phyloP scores from a whole-genome alignment of 2,329 filamentous ascomycete species.

The Aspergillus sp. region DNA sequence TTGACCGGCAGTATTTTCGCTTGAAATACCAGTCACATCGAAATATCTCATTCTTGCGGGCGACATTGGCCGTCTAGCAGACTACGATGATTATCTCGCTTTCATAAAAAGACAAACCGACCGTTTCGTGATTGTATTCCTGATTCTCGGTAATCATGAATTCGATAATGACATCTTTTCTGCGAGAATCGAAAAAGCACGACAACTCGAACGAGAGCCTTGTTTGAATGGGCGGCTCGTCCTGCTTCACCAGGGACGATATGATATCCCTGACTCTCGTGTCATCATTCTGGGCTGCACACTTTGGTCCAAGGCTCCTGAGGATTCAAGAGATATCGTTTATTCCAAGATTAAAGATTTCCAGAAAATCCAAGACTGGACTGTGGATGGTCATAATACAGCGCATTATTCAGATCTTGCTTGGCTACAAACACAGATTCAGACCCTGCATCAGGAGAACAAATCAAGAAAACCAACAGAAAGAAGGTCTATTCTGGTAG shows the following conservation, averaged over 20 bases:
- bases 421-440: conserved; percentile 46
- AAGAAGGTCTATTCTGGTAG: conserved; percentile 39
- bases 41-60: conserved; percentile 19
- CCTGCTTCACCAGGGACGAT: conserved; percentile 19
- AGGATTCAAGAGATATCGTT: conserved; percentile 36
- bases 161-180: conserved; percentile 20
- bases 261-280: conserved; percentile 21
- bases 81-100: conserved; percentile 18
- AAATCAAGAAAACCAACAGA: not conserved
- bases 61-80: conserved; percentile 18
- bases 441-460: conserved; percentile 11
- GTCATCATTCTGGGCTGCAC: conserved; percentile 56
- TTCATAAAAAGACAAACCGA: conserved; percentile 19
- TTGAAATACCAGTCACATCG: conserved; percentile 14
- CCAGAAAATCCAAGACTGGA: conserved; percentile 50
- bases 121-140: conserved; percentile 16
- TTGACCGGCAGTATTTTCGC: conserved; percentile 21
- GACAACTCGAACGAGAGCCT: conserved; percentile 22
- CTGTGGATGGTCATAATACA: conserved; percentile 45
- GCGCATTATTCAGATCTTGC: conserved; percentile 44
- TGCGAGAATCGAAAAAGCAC: conserved; percentile 17
- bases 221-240: conserved; percentile 20
- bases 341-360: conserved; percentile 50
- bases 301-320: conserved; percentile 51
- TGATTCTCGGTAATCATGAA: conserved; percentile 24